Evolutionary conservation across 495 filamentous ascomycete species (phyloP).

Genomic region (Podospora conica): DNA sequence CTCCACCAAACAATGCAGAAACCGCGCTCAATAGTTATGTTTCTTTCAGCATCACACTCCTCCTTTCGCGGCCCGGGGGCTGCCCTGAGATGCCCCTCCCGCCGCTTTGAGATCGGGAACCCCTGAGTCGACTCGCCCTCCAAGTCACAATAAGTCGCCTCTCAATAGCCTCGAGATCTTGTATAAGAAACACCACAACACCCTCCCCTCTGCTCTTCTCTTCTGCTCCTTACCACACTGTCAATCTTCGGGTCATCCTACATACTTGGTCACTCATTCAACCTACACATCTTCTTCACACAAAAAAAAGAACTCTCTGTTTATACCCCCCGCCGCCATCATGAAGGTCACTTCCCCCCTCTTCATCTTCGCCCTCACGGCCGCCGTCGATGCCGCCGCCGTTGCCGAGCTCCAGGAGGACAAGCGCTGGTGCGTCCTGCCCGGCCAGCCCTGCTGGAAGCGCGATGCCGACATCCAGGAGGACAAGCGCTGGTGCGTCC

Average conservation of each 20-base stretch:
- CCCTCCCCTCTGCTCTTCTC: not conserved
- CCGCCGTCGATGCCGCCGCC: slow-evolving; percentile 23
- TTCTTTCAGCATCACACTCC: slow-evolving; percentile 4
- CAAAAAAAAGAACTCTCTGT: not conserved
- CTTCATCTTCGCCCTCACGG: slow-evolving; percentile 26
- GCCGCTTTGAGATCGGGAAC: not conserved
- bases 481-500: slow-evolving; percentile 25
- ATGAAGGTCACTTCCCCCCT: slow-evolving; percentile 37
- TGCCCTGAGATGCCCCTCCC: not conserved
- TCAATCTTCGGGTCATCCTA: not conserved
- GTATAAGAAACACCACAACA: not conserved
- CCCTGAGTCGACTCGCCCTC: not conserved
- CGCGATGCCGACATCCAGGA: slow-evolving; percentile 12
- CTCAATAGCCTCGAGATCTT: not conserved
- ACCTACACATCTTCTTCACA: slow-evolving; percentile 4
- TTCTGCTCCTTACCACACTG: not conserved
- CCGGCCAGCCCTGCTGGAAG: slow-evolving; percentile 20
- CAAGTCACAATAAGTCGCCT: not conserved
- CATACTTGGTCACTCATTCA: not conserved
- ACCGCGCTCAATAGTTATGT: not conserved
- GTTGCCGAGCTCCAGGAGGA: slow-evolving; percentile 21
- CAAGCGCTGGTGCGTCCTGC: slow-evolving; percentile 24
- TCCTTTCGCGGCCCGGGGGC: not conserved
- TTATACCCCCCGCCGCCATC: slow-evolving; percentile 8
- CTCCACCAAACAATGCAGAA: not conserved